Conservation (phyloP, 768 basidiomycete species). For the Pleurotus cornucopiae region DNA sequence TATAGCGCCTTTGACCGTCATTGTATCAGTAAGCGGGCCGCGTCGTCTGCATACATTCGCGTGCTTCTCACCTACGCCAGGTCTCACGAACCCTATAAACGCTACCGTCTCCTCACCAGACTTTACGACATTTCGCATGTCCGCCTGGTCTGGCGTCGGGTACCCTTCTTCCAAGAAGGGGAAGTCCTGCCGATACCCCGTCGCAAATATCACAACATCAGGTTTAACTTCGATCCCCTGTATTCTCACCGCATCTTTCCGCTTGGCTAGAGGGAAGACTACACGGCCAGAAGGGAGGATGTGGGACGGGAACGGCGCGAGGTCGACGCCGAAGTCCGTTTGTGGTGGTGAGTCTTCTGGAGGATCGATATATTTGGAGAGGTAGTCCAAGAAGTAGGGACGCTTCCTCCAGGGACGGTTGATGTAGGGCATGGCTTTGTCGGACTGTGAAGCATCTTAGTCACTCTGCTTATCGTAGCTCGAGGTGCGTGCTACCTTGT, state of each 20-base stretch:
- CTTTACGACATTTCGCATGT: conserved; percentile 39
- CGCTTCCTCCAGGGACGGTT: conserved; percentile 52
- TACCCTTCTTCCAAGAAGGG: conserved; percentile 36
- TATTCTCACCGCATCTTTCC: conserved; percentile 41
- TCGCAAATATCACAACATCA: conserved; percentile 45
- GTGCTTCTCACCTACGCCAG: conserved; percentile 44
- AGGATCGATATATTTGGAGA: conserved; percentile 58
- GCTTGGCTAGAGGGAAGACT: conserved; percentile 37
- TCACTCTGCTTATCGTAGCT: no score
- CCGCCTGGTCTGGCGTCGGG: conserved; percentile 34
- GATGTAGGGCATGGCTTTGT: conserved; percentile 57
- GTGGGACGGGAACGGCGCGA: conserved; percentile 51
- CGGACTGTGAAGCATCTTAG: conserved; percentile 27
- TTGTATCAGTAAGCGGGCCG: background rate
- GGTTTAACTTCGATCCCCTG: conserved; percentile 35
- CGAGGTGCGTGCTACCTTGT: conserved; percentile 33
- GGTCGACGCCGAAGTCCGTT: conserved; percentile 41
- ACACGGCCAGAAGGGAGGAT: conserved; percentile 39
- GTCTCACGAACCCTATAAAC: conserved; percentile 55
- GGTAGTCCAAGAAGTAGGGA: conserved; percentile 33
- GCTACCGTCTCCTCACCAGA: conserved; percentile 41
- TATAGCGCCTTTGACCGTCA: conserved; percentile 38
- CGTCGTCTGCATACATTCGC: no score
- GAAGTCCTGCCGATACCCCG: conserved; percentile 45
- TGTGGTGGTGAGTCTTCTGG: conserved; percentile 42